Percentiles rank a stretch among this genome's conserved stretches.
These are phyloP conservation scores for Coprinopsis strossmayeri DNA, from an alignment of 768 basidiomycete genomes.

Conservation along the genomic window DNA sequence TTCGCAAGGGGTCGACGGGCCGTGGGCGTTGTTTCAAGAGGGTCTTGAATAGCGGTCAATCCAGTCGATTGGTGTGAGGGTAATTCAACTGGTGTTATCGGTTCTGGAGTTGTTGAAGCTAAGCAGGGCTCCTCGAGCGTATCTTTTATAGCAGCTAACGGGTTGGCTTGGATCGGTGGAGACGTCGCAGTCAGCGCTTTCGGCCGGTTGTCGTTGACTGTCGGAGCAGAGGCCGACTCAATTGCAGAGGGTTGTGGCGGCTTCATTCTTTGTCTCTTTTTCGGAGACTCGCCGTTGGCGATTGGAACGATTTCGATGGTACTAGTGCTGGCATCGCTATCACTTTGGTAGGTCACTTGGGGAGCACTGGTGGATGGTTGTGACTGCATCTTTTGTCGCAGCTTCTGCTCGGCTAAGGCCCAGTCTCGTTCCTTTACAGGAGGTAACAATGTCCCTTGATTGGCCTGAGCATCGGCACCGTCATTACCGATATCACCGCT, in stretches of 20 bases:
- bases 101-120: too few species aligned
- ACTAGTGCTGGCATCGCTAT: not conserved
- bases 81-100: too few species aligned
- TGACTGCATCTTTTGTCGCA: not conserved
- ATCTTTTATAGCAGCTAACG: slow-evolving; percentile 2
- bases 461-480: slow-evolving; percentile 73
- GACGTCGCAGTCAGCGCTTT: not conserved
- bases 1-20: too few species aligned
- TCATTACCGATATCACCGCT: slow-evolving; percentile 79
- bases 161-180: not conserved
- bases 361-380: not conserved
- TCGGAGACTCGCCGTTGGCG: too few species aligned
- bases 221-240: not conserved
- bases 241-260: not conserved
- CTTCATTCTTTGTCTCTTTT: not conserved
- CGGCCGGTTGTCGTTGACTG: not conserved
- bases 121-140: not conserved
- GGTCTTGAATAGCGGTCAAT: not conserved
- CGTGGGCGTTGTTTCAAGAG: not conserved
- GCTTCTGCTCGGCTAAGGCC: slow-evolving; percentile 26
- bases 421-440: slow-evolving; percentile 52
- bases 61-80: not conserved
- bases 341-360: not conserved
- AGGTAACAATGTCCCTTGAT: slow-evolving; percentile 40
- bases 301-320: not conserved